Evolutionary conservation across 345 rosid genomes (phyloP), one percentile per base, ranked within the genome.

Genomic region (Turnera subulata): DNA sequence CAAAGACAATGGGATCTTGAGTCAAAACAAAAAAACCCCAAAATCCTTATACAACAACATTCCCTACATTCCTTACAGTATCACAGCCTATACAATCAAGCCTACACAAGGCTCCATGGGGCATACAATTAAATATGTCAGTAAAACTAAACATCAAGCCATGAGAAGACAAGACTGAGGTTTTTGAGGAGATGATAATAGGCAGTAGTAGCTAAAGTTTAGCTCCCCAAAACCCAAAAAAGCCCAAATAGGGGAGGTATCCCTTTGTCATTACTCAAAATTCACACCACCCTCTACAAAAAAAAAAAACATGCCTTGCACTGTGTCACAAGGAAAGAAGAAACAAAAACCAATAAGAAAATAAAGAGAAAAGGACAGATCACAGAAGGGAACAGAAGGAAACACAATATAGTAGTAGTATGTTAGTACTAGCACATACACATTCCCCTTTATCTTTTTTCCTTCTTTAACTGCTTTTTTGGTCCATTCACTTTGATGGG

Each of bases 391-490:
- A n/a, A 65, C 53, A 60, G 20, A 49, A n/a, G n/a, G n/a, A n/a
- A 23, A 59, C 52, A 55, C 56, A 55, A 57, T 22, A 55, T n/a
- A 53, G 52, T 24, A 62, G 51, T 26, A 50, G 45, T 63, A 23
- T 24, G 58, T 46, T 26, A 50, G 45, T 63, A 23, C 35, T 53
- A 17, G 57, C 44, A 16, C 51, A 42, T 47, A 9, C 55, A 49
- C 69, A 57, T 68, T 25, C 59, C 62, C n/a, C 61, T 72, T 76
- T 70, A 53, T 57, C 64, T 68, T 75, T 73, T n/a, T 46, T 68
- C 45, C 54, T 59, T 43, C 71, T 75, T 68, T 68, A 56, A 62
- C 55, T 65, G 73, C 75, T 69, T 68, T 72, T 53, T 55, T 46
- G 2, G 0, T 42, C n/a, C 9, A 16, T 16, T 14, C 52, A 49